These are phyloP conservation scores for Sedum album DNA, from an alignment of 164 flowering plant species.

Conservation along the genomic window DNA sequence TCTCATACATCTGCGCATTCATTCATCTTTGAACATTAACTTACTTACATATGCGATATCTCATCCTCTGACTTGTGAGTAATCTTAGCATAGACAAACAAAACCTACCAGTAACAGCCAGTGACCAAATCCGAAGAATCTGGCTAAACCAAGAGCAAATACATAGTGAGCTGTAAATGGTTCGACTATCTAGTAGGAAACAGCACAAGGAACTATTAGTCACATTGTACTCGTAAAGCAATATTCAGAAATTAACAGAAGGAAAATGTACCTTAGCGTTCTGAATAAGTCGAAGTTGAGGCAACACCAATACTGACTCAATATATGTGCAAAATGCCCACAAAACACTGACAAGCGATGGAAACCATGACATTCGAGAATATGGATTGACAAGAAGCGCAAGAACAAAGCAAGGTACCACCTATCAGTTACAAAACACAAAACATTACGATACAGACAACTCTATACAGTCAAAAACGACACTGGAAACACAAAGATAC, in stretches of 20 bases:
- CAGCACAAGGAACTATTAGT: not conserved
- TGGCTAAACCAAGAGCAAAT: constrained; percentile 13
- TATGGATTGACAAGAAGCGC: constrained; percentile 8
- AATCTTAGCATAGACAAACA: no score
- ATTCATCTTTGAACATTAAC: not conserved
- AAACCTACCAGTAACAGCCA: constrained; percentile 9
- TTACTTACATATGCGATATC: no score
- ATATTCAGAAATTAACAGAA: not conserved
- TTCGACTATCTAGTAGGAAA: constrained; percentile 9
- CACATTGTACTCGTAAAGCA: not conserved
- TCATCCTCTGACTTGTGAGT: no score
- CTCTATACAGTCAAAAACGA: not conserved
- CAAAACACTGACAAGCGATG: not conserved
- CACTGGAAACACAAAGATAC: no score
- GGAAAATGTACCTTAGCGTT: constrained; percentile 11
- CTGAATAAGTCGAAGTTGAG: constrained; percentile 13
- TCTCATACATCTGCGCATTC: not conserved
- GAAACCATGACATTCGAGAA: not conserved
- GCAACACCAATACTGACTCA: constrained; percentile 12
- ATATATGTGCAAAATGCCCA: constrained; percentile 11
- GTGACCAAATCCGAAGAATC: constrained; percentile 8
- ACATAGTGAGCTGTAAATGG: constrained; percentile 15
- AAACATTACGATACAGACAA: not conserved
- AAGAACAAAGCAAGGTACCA: constrained; percentile 9
- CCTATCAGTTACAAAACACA: not conserved